Base-by-base conservation (phyloP, 78 protist genomes). In the Dictyostelium brefeldianum region DNA sequence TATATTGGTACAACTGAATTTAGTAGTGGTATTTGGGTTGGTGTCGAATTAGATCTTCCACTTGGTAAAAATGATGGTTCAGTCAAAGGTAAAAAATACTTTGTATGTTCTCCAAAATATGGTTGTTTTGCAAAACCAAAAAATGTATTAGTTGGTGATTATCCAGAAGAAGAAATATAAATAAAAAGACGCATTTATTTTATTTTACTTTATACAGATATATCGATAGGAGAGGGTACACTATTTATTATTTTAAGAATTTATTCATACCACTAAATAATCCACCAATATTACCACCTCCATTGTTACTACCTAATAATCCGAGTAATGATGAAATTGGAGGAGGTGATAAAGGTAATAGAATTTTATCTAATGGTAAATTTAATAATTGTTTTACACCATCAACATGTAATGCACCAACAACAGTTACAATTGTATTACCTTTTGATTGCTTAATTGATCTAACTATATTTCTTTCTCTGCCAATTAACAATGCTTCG, bases 51-150 rank as follows among this genome's bases (percentile, higher is more conserved):
- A 31, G 98, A 97, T 59, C 92, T 91, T 80, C 99, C 99, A 25
- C 73, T 84, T 1, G 98, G 98, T 11, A 96, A 96, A 81, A 81
- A 94, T 54, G 97, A 97, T 78, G 98, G 98, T n/a, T 29, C 87
- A 18, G 93, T 84, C 47, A 92, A 95, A 75, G 97, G 97, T 25
- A 51, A 84, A 46, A 27, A 83, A 3, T 92, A 92, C 83, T 96
- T 97, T 50, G 48, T 25, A 41, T 97, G 98, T 91, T 69, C 57
- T 75, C 43, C 89, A 84, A 54, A 82, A 70, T 89, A 41, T 79
- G 81, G 95, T 75, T 64, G 83, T 18, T 50, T 81, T 87, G 77
- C 89, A 75, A 79, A 92, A 95, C 78, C 84, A 14, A 90, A 70
- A 14, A 73, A 80, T 64, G n/a, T 89, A n/a, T 25, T 48, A 47